Conservation (phyloP, 768 basidiomycete species). For the Boletus edulis region DNA sequence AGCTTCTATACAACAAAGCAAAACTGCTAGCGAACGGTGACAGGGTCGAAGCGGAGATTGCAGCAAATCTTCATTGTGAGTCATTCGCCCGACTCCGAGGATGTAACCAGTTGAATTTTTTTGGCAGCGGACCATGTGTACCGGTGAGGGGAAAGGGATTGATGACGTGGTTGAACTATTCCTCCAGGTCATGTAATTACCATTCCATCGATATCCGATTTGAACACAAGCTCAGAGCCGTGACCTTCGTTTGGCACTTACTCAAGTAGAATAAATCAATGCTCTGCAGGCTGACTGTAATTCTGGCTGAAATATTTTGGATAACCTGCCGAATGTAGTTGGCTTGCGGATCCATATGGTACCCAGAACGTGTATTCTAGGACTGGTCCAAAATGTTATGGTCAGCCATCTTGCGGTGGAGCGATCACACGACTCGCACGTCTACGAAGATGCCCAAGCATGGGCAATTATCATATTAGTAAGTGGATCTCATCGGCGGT, state of each 20-base stretch:
- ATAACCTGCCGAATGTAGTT: not conserved
- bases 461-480: not conserved
- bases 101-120: constrained; percentile 20
- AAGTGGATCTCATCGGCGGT: not conserved
- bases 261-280: not conserved
- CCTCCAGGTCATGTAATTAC: constrained; percentile 25
- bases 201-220: constrained; percentile 4
- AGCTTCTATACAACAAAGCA: constrained; percentile 99
- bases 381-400: not conserved
- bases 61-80: constrained; percentile 84
- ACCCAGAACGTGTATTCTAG: not conserved
- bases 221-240: constrained; percentile 4
- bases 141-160: constrained; percentile 46
- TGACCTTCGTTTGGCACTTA: not conserved
- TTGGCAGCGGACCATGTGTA: constrained; percentile 81
- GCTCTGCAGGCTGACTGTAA: not conserved
- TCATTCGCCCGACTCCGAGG: constrained; percentile 11
- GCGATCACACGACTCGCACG: not conserved
- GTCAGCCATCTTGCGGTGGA: not conserved
- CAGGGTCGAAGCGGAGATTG: constrained; percentile 95
- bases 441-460: not conserved
- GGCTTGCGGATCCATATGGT: not conserved
- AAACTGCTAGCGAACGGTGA: constrained; percentile 96
- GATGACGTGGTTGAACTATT: constrained; percentile 7
- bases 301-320: not conserved